Conservation (phyloP, 2,329 filamentous ascomycete genomes). For the Ophiostoma fasciatum region DNA sequence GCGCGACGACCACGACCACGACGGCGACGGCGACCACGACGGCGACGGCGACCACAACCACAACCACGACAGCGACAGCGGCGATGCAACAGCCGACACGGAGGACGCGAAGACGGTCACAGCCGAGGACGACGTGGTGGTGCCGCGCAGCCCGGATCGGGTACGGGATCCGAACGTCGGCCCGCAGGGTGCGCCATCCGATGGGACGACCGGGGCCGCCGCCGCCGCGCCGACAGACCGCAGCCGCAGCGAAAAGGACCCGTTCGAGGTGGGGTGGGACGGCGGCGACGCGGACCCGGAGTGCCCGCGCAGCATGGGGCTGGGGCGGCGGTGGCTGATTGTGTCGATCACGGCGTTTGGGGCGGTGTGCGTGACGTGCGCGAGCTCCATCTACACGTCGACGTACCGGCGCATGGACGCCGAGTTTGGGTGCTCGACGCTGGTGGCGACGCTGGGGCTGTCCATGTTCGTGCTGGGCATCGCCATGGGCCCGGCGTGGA, state of each 20-base stretch:
- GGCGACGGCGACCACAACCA: too few species aligned
- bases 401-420: conserved; percentile 64
- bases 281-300: conserved; percentile 54
- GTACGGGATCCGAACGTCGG: too few species aligned
- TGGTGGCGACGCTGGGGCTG: conserved; percentile 66
- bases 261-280: conserved; percentile 62
- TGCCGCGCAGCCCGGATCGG: too few species aligned
- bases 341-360: conserved; percentile 58
- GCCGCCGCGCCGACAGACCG: too few species aligned
- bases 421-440: conserved; percentile 56
- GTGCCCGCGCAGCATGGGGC: conserved; percentile 56
- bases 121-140: too few species aligned
- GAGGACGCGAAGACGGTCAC: too few species aligned
- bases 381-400: conserved; percentile 77
- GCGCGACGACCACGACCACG: too few species aligned
- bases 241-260: conserved; percentile 22
- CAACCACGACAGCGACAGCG: too few species aligned
- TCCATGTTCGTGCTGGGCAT: conserved; percentile 71
- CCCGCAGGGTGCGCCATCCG: too few species aligned
- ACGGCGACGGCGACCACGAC: too few species aligned
- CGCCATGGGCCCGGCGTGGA: conserved; percentile 47
- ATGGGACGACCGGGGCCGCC: too few species aligned
- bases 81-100: too few species aligned
- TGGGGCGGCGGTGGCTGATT: conserved; percentile 62
- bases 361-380: conserved; percentile 60